phyloP scores from a whole-genome alignment of 371 early-diverging fungal genomes.

The Mucor racemosus region DNA sequence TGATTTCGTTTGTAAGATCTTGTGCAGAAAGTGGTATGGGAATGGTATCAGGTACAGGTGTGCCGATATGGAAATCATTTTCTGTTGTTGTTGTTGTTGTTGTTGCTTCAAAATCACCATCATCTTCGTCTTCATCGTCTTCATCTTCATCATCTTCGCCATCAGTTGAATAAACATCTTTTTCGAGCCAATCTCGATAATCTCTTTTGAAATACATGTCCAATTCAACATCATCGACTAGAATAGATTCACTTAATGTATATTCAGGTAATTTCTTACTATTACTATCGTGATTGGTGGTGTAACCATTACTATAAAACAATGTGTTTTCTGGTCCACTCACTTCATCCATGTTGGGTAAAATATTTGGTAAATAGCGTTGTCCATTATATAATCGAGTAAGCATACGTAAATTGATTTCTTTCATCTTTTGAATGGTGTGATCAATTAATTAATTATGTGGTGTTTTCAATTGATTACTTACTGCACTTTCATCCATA shows the following conservation, averaged over 20 bases:
- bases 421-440: conserved; percentile 49
- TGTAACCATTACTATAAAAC: conserved; percentile 8
- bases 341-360: conserved; percentile 42
- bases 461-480: neutral
- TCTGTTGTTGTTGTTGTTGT: neutral
- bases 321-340: conserved; percentile 19
- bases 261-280: conserved; percentile 21
- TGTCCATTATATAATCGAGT: conserved; percentile 70
- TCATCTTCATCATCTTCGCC: conserved; percentile 18
- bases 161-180: conserved; percentile 51
- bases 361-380: conserved; percentile 55
- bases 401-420: conserved; percentile 67
- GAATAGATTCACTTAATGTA: conserved; percentile 24
- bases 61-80: conserved; percentile 10
- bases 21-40: conserved; percentile 26
- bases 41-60: conserved; percentile 22
- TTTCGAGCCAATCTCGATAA: conserved; percentile 72
- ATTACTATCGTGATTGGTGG: conserved; percentile 1
- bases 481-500: conserved; percentile 63
- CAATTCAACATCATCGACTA: conserved; percentile 38
- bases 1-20: conserved; percentile 26
- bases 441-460: neutral
- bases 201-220: conserved; percentile 57
- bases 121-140: conserved; percentile 16
- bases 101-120: neutral